phyloP scores from a whole-genome alignment of 306 rosid species.

The Sicyos baderoa region DNA sequence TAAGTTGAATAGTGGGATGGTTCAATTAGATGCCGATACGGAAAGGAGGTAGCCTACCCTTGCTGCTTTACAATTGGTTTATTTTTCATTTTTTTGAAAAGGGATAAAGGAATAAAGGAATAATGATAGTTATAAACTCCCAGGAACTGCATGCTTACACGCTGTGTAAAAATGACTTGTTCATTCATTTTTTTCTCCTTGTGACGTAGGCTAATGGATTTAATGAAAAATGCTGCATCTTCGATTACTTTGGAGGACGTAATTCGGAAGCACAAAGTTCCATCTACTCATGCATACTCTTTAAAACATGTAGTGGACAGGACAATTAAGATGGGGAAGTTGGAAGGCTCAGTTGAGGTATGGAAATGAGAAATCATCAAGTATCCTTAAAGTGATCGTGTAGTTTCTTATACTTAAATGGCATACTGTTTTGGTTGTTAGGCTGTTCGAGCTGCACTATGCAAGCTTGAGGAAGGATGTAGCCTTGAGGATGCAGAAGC shows the following conservation, averaged over 20 bases:
- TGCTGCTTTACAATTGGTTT: neutral
- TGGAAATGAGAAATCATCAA: neutral
- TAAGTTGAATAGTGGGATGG: slow-evolving; percentile 23
- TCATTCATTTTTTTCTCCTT: neutral
- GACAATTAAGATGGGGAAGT: slow-evolving; percentile 67
- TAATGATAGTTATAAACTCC: neutral
- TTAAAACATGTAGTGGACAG: slow-evolving; percentile 45
- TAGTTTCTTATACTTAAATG: slow-evolving; percentile 8
- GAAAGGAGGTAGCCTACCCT: slow-evolving; percentile 53
- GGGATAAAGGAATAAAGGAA: neutral
- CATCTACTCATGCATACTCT: slow-evolving; percentile 42
- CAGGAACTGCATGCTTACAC: neutral
- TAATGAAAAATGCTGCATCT: slow-evolving; percentile 54
- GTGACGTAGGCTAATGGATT: slow-evolving; percentile 45
- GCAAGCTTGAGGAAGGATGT: slow-evolving; percentile 52
- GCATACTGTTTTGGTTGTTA: slow-evolving; percentile 20
- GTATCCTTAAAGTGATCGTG: neutral
- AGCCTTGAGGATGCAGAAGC: slow-evolving; percentile 60
- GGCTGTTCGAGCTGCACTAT: slow-evolving; percentile 81
- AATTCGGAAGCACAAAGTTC: slow-evolving; percentile 41
- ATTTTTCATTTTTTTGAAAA: neutral
- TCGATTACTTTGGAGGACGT: slow-evolving; percentile 53
- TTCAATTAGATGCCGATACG: slow-evolving; percentile 50
- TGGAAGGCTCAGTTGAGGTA: slow-evolving; percentile 82
- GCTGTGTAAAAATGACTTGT: slow-evolving; percentile 4